Evolutionary conservation across 345 rosid genomes (phyloP).

Genomic region (Cochlearia excelsa): DNA sequence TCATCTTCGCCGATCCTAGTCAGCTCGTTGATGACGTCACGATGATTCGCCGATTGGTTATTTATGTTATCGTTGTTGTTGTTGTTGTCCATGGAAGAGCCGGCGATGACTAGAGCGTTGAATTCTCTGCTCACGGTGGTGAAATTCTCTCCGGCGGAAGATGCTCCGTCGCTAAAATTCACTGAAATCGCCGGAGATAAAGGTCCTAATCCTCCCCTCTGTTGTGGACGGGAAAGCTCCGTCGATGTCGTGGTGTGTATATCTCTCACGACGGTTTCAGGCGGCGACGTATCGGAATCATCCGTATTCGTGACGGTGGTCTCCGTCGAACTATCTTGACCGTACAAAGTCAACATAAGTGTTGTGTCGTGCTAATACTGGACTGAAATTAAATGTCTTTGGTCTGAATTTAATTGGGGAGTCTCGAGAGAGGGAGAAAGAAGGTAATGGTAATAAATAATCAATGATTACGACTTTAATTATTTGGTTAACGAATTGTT

Average conservation of each 20-base stretch:
- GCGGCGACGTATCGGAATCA: not conserved
- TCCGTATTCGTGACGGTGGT: not conserved
- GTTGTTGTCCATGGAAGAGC: slow-evolving; percentile 49
- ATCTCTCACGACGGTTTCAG: slow-evolving; percentile 52
- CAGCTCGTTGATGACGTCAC: slow-evolving; percentile 38
- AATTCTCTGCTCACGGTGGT: slow-evolving; percentile 89
- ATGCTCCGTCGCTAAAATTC: slow-evolving; percentile 35
- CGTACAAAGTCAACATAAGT: not conserved
- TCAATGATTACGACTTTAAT: too few relatives aligned
- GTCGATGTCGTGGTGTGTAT: slow-evolving; percentile 65
- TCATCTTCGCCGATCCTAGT: slow-evolving; percentile 69
- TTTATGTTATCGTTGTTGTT: slow-evolving; percentile 21
- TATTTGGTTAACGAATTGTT: too few relatives aligned
- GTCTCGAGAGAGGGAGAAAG: too few relatives aligned
- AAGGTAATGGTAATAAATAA: too few relatives aligned
- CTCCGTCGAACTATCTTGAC: not conserved
- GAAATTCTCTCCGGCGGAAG: slow-evolving; percentile 65
- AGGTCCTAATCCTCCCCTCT: slow-evolving; percentile 28
- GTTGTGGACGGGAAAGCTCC: slow-evolving; percentile 45
- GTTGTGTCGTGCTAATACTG: too few relatives aligned
- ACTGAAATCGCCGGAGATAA: slow-evolving; percentile 48
- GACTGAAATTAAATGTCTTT: too few relatives aligned
- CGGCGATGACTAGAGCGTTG: slow-evolving; percentile 91
- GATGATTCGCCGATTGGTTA: slow-evolving; percentile 8
- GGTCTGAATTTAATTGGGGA: too few relatives aligned